Evolutionary conservation across 345 rosid species (phyloP).

Genomic region (Conringia planisiliqua): DNA sequence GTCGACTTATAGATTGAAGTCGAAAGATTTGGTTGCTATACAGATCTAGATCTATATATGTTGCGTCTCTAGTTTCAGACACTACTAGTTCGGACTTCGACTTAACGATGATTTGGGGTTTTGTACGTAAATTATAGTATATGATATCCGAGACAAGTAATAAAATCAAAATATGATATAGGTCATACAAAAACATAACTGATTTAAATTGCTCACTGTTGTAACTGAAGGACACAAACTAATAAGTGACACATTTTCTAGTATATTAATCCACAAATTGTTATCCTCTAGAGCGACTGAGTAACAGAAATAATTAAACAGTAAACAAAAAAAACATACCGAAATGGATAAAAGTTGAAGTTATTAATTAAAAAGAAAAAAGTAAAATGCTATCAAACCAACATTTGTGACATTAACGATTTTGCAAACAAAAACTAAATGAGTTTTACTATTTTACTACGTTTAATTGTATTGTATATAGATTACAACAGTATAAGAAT

Average conservation of each 20-base stretch:
- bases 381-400: background rate
- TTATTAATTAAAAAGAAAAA: background rate
- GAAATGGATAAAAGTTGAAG: background rate
- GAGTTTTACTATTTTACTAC: background rate
- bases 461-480: background rate
- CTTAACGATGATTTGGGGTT: background rate
- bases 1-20: slow-evolving; percentile 15
- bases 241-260: background rate
- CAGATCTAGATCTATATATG: background rate
- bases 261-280: background rate
- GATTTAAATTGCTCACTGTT: background rate
- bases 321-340: background rate
- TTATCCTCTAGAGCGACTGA: background rate
- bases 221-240: too few species aligned
- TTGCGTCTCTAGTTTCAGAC: slow-evolving; percentile 8
- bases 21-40: slow-evolving; percentile 13
- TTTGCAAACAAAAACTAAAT: background rate
- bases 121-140: background rate
- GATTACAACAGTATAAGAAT: background rate
- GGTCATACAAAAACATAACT: background rate
- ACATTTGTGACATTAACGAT: background rate
- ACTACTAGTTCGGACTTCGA: background rate
- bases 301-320: background rate
- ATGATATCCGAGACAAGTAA: background rate
- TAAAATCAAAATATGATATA: background rate